A percentile compares a stretch with the other conserved stretches of the same genome.
Evolutionary conservation across 1,284 basidiomycete species (phyloP).

Genomic region (Butyriboletus appendiculatus): DNA sequence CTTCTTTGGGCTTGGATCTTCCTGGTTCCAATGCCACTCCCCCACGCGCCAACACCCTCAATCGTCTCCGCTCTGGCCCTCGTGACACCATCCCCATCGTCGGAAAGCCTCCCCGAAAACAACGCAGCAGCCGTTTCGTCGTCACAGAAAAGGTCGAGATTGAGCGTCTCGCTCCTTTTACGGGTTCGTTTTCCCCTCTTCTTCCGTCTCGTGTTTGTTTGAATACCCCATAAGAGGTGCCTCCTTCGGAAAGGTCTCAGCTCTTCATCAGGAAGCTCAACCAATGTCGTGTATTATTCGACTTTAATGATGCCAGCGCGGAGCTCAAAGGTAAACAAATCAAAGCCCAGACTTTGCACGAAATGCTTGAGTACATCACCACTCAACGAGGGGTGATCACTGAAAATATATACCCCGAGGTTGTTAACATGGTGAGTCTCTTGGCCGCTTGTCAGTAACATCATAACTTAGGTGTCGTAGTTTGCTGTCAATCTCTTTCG

Average conservation of each 20-base stretch:
- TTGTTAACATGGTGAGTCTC: conserved; percentile 89
- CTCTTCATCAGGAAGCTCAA: conserved; percentile 95
- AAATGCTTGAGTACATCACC: conserved; percentile 99
- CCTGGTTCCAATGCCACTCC: conserved; percentile 50
- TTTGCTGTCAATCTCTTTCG: conserved; percentile 98
- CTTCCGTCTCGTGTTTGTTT: neutral
- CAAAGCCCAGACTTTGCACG: conserved; percentile 96
- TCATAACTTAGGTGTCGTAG: conserved; percentile 43
- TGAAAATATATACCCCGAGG: conserved; percentile 98
- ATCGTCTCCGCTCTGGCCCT: conserved; percentile 71
- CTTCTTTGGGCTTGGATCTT: conserved; percentile 49
- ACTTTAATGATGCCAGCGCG: conserved; percentile 97
- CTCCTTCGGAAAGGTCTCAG: conserved; percentile 85
- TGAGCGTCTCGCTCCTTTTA: conserved; percentile 92
- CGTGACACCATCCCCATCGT: conserved; percentile 96
- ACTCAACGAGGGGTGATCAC: conserved; percentile 96
- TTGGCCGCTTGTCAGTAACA: conserved; percentile 8
- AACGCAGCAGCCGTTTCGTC: conserved; percentile 94
- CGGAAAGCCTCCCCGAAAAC: conserved; percentile 93
- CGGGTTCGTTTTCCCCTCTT: conserved; percentile 51
- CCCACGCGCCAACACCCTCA: conserved; percentile 63
- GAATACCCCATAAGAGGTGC: conserved; percentile 67
- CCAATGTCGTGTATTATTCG: conserved; percentile 96
- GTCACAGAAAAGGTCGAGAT: conserved; percentile 97
- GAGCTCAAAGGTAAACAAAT: conserved; percentile 98